Base-by-base conservation (phyloP, 1,284 basidiomycete species). In the Austropuccinia psidii region DNA sequence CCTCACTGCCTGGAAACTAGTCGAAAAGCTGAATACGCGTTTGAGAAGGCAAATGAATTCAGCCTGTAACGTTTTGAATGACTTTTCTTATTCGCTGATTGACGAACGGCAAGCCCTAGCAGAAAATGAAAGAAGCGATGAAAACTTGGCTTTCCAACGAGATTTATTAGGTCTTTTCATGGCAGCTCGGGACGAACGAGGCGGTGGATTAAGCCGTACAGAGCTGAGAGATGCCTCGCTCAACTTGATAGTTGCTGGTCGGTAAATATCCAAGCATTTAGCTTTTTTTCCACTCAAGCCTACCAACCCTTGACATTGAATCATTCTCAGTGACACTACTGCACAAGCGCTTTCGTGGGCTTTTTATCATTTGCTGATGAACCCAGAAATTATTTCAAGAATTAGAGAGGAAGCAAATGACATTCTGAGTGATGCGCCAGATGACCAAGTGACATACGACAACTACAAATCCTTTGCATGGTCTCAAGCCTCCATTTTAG, bases 201-300 rank as follows among this genome's bases (percentile, higher is more conserved):
- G 43, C 1, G 39, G 43, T 27, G 41, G 37, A 7, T 41, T 72
- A 39, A 60, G 57, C 17, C 68, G 68, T 31, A 15, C 11, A 13
- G 68, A 72, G 43, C 41, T 72, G 7, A 72, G 55, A 47, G 68
- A 72, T 35, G 31, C 55, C 19, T 24, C 45, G 5, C 33, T 72
- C 8, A 72, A 61, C 39, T 33, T 72, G 5, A 61, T 72, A 17
- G 50, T 72, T 62, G 68, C 68, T 45, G 68, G 68, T n/a, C 39
- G 68, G 68, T 72, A 52, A 24, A 43, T 50, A n/a, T 15, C 15
- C 15, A 29, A 45, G 5, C 1, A 58, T 24, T 41, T n/a, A 21
- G 29, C 19, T 4, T 24, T 6, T 19, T 41, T n/a, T 29, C 24
- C 24, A n/a, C 43, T 49, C 21, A 27, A 21, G n/a, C 17, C 41